Base-by-base conservation (phyloP, 176 grass and related monocot genomes). In the Dendrocalamus sinicus region DNA sequence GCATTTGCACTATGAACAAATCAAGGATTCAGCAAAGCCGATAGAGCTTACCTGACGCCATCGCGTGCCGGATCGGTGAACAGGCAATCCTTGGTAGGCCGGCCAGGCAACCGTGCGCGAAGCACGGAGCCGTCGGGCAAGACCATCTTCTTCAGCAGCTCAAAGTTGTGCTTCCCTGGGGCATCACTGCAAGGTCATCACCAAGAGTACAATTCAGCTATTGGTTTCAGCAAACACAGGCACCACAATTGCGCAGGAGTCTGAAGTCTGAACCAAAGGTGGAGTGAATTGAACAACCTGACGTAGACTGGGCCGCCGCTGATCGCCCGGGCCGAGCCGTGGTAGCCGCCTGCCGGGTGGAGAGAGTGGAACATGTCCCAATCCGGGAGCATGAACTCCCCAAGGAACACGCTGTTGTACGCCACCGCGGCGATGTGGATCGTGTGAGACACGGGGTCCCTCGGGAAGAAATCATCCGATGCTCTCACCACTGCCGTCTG, bases 291-390 rank as follows among this genome's bases (percentile, higher is more conserved):
- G 1, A 59, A 43, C 52, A 73, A 97, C 94, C 94, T 98, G 58
- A 98, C 96, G 28, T 95, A 95, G 17, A 98, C 88, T 0, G 96
- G 96, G 1, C 93, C 96, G 5, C 96, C 96, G 17, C 96, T 98
- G 57, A 98, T 98, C 1, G 96, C 96, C 0, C 96, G 90, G 1
- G 96, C 96, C 7, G 96, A 95, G 46, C 90, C 96, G 20, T 98
- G 96, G 82, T 98, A 98, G 54, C 95, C 91, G 30, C 93, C 96
- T 5, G 96, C 91, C 0, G 90, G 93, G 72, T 98, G 96, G 4
- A 89, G 88, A 8, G 96, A 95, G 76, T 98, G 96, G 89, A 98
- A 98, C 96, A 98, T 95, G 67, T 98, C 96, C 93, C 96, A 98
- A 70, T 95, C 96, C 37, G 96, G 96, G 39, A 98, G 88, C 96